Conservation (phyloP, 495 filamentous ascomycete species). For the Penicillium parvum region DNA sequence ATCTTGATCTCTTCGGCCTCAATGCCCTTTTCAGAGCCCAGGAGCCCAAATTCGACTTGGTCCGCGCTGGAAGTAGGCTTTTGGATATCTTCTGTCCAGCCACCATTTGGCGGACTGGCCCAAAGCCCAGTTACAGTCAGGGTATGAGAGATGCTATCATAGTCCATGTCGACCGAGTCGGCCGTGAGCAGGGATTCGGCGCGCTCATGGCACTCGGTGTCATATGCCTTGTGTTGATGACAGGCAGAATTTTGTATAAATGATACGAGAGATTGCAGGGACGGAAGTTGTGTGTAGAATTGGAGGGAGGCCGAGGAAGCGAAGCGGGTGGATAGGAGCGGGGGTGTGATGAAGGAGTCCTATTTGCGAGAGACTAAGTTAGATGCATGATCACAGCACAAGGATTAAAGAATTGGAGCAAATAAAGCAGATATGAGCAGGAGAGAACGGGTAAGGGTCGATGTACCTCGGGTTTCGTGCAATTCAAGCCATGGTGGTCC, state of each 20-base stretch:
- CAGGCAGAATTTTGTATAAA: constrained; percentile 60
- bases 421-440: background rate
- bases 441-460: background rate
- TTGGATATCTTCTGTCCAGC: constrained; percentile 49
- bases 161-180: constrained; percentile 71
- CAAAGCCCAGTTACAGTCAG: constrained; percentile 60
- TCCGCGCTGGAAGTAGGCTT: constrained; percentile 32
- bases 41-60: constrained; percentile 76
- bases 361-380: constrained; percentile 19
- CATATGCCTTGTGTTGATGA: constrained; percentile 15
- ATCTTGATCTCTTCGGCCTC: constrained; percentile 71
- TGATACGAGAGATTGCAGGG: constrained; percentile 48
- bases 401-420: background rate
- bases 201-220: constrained; percentile 30
- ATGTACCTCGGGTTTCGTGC: constrained; percentile 45
- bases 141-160: constrained; percentile 64
- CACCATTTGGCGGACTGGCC: constrained; percentile 40
- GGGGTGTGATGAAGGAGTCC: constrained; percentile 64
- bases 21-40: constrained; percentile 59
- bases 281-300: constrained; percentile 60
- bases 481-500: constrained; percentile 41
- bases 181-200: constrained; percentile 43
- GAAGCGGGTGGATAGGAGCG: constrained; percentile 60
- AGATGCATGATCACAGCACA: background rate
- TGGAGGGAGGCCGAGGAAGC: constrained; percentile 62